Evolutionary conservation across 176 grass and related monocot genomes (phyloP).

Genomic region (Musa beccarii): DNA sequence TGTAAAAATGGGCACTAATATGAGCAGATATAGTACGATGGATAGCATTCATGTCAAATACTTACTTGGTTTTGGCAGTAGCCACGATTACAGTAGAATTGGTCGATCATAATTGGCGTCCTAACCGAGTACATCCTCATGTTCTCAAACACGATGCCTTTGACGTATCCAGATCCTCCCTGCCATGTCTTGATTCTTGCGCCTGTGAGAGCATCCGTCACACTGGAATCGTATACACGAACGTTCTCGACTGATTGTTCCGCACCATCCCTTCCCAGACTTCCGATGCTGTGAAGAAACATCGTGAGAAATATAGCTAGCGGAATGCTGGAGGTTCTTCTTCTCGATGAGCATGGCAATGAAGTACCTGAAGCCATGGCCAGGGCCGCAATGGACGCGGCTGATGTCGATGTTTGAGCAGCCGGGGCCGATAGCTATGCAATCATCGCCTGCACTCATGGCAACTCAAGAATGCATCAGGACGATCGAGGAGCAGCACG

Average conservation of each 20-base stretch:
- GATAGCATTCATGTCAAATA: not conserved
- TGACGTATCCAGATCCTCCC: not conserved
- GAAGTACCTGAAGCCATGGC: slow-evolving; percentile 57
- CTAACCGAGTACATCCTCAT: not conserved
- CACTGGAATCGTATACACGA: slow-evolving; percentile 31
- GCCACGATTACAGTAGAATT: not conserved
- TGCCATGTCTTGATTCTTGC: slow-evolving; percentile 25
- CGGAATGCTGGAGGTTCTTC: too few species aligned
- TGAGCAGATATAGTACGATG: not conserved
- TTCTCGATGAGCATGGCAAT: too few species aligned
- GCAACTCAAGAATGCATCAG: not conserved
- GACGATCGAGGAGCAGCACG: not conserved
- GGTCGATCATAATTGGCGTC: not conserved
- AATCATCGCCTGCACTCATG: slow-evolving; percentile 49
- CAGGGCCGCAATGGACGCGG: slow-evolving; percentile 44
- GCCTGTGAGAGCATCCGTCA: not conserved
- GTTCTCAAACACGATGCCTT: not conserved
- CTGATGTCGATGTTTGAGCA: slow-evolving; percentile 27
- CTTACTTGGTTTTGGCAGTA: not conserved
- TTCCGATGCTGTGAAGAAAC: slow-evolving; percentile 50
- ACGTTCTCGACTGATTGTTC: slow-evolving; percentile 30
- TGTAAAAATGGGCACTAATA: not conserved
- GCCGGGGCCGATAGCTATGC: slow-evolving; percentile 36
- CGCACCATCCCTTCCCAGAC: slow-evolving; percentile 25
- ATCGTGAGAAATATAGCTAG: slow-evolving; percentile 7